Evolutionary conservation across 2,329 filamentous ascomycete species (phyloP).

Genomic region (Pseudogymnoascus sp.): DNA sequence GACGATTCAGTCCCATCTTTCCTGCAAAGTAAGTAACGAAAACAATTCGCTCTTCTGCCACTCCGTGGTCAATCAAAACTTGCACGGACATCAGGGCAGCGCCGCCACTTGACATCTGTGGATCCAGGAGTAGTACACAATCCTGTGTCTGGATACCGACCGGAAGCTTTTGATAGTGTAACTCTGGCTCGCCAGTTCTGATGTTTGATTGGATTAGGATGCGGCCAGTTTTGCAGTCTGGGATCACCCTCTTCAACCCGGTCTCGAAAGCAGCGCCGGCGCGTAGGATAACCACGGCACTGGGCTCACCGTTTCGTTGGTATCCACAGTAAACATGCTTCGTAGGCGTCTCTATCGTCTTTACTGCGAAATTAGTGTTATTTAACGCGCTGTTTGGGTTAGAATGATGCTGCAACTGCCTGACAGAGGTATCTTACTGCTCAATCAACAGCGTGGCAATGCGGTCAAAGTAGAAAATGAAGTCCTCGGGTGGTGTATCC

Average conservation of each 20-base stretch:
- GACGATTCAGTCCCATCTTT: slow-evolving; percentile 69
- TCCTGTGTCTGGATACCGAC: slow-evolving; percentile 64
- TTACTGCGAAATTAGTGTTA: slow-evolving; percentile 59
- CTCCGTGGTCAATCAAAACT: slow-evolving; percentile 90
- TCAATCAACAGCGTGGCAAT: slow-evolving; percentile 79
- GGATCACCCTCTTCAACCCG: slow-evolving; percentile 80
- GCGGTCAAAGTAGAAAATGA: slow-evolving; percentile 95
- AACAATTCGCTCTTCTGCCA: slow-evolving; percentile 74
- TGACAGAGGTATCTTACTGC: slow-evolving; percentile 38
- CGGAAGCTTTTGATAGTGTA: slow-evolving; percentile 81
- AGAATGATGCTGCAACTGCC: background rate
- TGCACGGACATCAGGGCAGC: slow-evolving; percentile 86
- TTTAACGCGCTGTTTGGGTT: slow-evolving; percentile 58
- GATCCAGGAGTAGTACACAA: slow-evolving; percentile 78
- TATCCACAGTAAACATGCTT: slow-evolving; percentile 64
- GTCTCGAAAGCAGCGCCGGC: slow-evolving; percentile 84
- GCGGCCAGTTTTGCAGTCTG: slow-evolving; percentile 82
- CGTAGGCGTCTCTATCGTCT: slow-evolving; percentile 60
- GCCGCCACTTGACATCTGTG: slow-evolving; percentile 90
- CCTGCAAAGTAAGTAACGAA: slow-evolving; percentile 91
- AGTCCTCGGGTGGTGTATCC: slow-evolving; percentile 73
- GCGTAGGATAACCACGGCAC: slow-evolving; percentile 79
- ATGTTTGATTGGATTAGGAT: slow-evolving; percentile 85
- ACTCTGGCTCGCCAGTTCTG: slow-evolving; percentile 78
- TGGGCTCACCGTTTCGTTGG: slow-evolving; percentile 61